Evolutionary conservation across 208 protist species (phyloP).

Genomic region (Acanthamoeba triangularis): DNA sequence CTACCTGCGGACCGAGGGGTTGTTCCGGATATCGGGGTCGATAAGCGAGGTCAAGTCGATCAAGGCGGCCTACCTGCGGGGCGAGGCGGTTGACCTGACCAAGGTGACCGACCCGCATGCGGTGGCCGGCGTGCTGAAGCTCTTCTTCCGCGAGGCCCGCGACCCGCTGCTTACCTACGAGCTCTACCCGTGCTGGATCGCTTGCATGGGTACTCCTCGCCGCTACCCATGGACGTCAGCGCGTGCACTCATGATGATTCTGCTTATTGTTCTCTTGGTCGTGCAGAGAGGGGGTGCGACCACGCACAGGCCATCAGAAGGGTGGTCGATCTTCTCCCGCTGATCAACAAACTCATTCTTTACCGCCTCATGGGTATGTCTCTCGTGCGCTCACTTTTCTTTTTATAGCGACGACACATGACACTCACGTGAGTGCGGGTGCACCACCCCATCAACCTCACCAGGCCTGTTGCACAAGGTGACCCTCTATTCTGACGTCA

Average conservation of each 20-base stretch:
- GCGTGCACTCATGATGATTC: no score
- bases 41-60: constrained; percentile 32
- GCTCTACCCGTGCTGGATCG: constrained; percentile 54
- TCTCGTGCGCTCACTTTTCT: no score
- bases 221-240: neutral
- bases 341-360: constrained; percentile 33
- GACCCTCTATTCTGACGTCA: neutral
- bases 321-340: neutral
- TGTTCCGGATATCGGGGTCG: constrained; percentile 63
- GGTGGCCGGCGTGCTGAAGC: constrained; percentile 59
- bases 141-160: constrained; percentile 56
- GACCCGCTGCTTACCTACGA: constrained; percentile 73
- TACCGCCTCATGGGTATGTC: constrained; percentile 42
- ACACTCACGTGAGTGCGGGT: no score
- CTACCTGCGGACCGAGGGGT: neutral
- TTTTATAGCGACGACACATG: no score
- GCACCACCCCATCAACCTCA: neutral
- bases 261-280: neutral
- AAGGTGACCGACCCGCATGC: constrained; percentile 74
- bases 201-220: neutral
- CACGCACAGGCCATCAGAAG: neutral
- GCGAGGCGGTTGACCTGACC: constrained; percentile 6
- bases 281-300: neutral
- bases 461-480: constrained; percentile 61
- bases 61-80: constrained; percentile 51